A percentile compares a stretch with the other conserved stretches of the same genome.
Conservation (phyloP, 352 stramenopile genomes). For the Phytophthora meadii region DNA sequence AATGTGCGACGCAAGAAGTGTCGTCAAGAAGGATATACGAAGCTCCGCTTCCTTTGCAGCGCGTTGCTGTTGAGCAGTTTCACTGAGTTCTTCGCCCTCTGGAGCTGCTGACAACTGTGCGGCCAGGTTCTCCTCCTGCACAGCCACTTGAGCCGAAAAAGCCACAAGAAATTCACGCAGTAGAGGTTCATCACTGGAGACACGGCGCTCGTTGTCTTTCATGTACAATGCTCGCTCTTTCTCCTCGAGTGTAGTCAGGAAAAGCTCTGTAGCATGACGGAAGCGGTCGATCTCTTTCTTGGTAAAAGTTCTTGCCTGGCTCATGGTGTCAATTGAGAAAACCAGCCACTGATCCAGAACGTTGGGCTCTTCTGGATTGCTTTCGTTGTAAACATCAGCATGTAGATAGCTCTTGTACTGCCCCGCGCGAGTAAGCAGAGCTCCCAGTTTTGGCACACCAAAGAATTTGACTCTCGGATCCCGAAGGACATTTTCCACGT, state of each 20-base stretch:
- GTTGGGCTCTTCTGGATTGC: constrained; percentile 66
- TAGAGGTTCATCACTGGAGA: constrained; percentile 52
- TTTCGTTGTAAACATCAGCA: constrained; percentile 73
- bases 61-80: constrained; percentile 34
- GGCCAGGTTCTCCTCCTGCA: constrained; percentile 71
- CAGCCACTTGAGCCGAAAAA: constrained; percentile 57
- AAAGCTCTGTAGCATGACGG: constrained; percentile 55
- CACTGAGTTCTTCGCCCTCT: constrained; percentile 34
- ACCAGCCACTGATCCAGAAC: constrained; percentile 80
- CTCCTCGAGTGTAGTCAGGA: constrained; percentile 65
- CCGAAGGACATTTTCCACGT: constrained; percentile 90
- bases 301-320: constrained; percentile 72
- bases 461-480: constrained; percentile 91
- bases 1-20: constrained; percentile 57
- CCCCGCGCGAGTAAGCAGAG: constrained; percentile 70
- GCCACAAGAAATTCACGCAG: constrained; percentile 75
- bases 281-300: constrained; percentile 66
- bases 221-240: constrained; percentile 74
- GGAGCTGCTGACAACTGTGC: constrained; percentile 45
- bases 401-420: constrained; percentile 83
- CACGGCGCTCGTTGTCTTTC: constrained; percentile 63
- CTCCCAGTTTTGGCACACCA: constrained; percentile 88
- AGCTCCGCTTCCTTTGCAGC: constrained; percentile 61
- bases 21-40: constrained; percentile 59
- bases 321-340: constrained; percentile 77